Evolutionary conservation across 1,284 basidiomycete genomes (phyloP).

Genomic region (Spongispora temasekensis): DNA sequence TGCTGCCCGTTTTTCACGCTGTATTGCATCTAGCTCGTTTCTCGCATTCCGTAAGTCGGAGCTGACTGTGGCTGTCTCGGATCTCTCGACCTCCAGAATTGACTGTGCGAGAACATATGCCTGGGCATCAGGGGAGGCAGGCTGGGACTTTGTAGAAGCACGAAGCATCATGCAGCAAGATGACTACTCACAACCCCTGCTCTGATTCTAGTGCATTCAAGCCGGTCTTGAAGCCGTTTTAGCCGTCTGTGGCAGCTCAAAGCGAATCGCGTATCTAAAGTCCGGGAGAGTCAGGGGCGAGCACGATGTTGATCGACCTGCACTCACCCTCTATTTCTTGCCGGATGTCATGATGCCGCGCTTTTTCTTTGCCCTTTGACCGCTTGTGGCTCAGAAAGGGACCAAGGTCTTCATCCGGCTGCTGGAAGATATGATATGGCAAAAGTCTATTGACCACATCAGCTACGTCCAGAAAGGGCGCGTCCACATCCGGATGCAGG

Average conservation of each 20-base stretch:
- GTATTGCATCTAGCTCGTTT: constrained; percentile 63
- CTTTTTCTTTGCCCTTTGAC: constrained; percentile 62
- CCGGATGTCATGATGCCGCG: constrained; percentile 42
- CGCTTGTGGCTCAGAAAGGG: constrained; percentile 30
- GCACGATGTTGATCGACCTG: background rate
- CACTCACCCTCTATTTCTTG: constrained; percentile 54
- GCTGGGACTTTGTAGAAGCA: constrained; percentile 42
- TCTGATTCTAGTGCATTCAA: constrained; percentile 51
- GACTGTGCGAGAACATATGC: constrained; percentile 61
- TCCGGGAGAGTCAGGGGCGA: constrained; percentile 2
- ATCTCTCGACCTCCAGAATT: constrained; percentile 62
- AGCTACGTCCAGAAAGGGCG: constrained; percentile 58
- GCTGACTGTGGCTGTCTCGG: constrained; percentile 54
- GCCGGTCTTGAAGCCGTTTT: constrained; percentile 55
- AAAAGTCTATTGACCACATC: constrained; percentile 68
- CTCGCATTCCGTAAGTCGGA: constrained; percentile 62
- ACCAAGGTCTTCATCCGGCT: constrained; percentile 63
- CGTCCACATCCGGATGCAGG: constrained; percentile 64
- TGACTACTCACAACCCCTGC: constrained; percentile 53
- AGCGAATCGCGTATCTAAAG: constrained; percentile 64
- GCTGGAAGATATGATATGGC: constrained; percentile 77
- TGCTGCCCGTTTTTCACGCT: constrained; percentile 59
- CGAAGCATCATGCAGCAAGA: constrained; percentile 2
- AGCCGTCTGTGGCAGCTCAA: constrained; percentile 63
- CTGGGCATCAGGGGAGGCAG: constrained; percentile 58